A percentile compares a stretch with the other conserved stretches of the same genome.
Evolutionary conservation across 228 moss, liverwort and hornwort genomes (phyloP).

Genomic region (Sphagnum fallax): DNA sequence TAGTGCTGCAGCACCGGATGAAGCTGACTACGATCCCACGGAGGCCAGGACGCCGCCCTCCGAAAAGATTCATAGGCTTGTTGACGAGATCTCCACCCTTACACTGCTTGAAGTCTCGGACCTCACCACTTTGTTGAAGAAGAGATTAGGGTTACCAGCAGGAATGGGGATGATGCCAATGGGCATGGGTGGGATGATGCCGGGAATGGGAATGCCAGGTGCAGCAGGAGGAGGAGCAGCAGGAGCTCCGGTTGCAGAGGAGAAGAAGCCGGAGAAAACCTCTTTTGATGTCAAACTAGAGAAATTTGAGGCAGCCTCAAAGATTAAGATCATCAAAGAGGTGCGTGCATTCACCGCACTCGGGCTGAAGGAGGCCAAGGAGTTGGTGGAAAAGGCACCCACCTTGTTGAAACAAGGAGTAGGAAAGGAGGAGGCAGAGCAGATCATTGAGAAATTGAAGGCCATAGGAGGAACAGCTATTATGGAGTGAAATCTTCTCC

Average conservation of each 20-base stretch:
- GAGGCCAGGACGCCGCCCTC: conserved; percentile 43
- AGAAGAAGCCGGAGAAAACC: conserved; percentile 48
- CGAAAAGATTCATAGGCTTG: conserved; percentile 42
- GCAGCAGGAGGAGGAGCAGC: conserved; percentile 9
- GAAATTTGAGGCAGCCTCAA: conserved; percentile 41
- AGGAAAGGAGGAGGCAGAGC: conserved; percentile 52
- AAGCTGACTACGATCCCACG: conserved; percentile 36
- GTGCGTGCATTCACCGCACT: conserved; percentile 46
- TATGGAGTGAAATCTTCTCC: conserved; percentile 24
- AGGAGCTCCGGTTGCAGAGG: conserved; percentile 22
- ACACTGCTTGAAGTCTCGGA: conserved; percentile 49
- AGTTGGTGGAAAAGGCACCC: conserved; percentile 51
- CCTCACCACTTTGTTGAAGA: conserved; percentile 42
- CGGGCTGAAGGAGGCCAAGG: conserved; percentile 53
- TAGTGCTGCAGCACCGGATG: conserved; percentile 31
- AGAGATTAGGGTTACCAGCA: conserved; percentile 33
- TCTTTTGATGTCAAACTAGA: conserved; percentile 49
- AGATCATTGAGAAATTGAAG: conserved; percentile 49
- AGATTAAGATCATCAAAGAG: conserved; percentile 62
- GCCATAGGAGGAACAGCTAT: conserved; percentile 46
- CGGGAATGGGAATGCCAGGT: conserved; percentile 8
- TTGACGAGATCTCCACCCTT: conserved; percentile 44
- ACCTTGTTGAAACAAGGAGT: conserved; percentile 47
- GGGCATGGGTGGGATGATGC: conserved; percentile 35
- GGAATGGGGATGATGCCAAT: conserved; percentile 35